Conservation (phyloP, 352 stramenopile species). For the Globisporangium takayamanum region DNA sequence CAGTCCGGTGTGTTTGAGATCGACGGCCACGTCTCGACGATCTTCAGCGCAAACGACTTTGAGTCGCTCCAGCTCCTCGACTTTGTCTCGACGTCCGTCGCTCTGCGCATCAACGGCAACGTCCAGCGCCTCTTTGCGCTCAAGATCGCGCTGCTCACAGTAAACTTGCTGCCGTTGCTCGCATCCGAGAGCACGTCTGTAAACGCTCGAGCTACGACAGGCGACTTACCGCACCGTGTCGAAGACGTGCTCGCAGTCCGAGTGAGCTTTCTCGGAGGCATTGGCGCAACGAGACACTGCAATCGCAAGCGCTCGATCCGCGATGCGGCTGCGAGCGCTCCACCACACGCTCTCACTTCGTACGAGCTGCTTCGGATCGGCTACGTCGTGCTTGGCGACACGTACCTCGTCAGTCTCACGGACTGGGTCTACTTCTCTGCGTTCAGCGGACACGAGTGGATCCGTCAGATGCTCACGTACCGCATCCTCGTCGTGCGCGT, state of each 20-base stretch:
- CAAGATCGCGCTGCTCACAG: constrained; percentile 9
- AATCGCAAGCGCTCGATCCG: too few species aligned
- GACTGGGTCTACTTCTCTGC: too few species aligned
- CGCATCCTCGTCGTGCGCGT: too few species aligned
- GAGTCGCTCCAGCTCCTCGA: constrained; percentile 1
- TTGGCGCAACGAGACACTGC: too few species aligned
- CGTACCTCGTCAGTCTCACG: too few species aligned
- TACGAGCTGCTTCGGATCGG: constrained; percentile 15
- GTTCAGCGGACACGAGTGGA: too few species aligned
- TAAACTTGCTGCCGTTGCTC: constrained; percentile 9
- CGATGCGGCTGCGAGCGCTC: too few species aligned
- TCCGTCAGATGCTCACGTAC: too few species aligned
- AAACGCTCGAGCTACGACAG: background rate
- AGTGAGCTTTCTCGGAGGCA: background rate
- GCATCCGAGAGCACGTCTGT: background rate
- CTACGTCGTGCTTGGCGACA: constrained; percentile 12
- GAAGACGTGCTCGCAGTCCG: background rate
- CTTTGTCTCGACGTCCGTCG: constrained; percentile 5
- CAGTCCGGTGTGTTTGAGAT: constrained; percentile 4
- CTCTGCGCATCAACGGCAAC: constrained; percentile 12
- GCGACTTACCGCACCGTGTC: constrained; percentile 1
- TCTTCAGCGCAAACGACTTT: constrained; percentile 9
- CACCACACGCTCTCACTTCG: constrained; percentile 1
- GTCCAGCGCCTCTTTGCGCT: constrained; percentile 5
- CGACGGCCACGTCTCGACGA: constrained; percentile 1